Percentiles rank a stretch among this genome's conserved stretches.
phyloP scores from a whole-genome alignment of 495 filamentous ascomycete species.

The Neurospora sp. region DNA sequence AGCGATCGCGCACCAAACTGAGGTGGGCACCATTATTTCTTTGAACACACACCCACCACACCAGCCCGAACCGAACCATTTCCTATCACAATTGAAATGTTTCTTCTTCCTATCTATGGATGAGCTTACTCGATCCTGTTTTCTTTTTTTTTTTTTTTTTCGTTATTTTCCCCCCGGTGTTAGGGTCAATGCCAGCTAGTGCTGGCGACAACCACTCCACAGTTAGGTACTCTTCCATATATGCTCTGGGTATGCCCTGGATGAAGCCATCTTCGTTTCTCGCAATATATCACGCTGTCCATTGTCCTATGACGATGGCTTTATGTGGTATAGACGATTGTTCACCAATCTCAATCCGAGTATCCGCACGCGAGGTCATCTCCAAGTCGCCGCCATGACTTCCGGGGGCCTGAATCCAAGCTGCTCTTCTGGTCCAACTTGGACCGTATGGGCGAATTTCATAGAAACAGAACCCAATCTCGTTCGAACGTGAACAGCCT shows the following conservation, averaged over 20 bases:
- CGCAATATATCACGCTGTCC: not conserved
- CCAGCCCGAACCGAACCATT: no score
- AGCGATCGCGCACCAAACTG: not conserved
- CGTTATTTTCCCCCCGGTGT: no score
- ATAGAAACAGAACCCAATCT: not conserved
- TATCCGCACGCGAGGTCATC: not conserved
- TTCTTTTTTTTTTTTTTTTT: no score
- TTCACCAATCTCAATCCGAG: not conserved
- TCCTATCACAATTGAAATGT: no score
- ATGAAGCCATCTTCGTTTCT: not conserved
- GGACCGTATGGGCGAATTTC: not conserved
- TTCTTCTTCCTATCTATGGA: no score
- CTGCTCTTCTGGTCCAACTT: not conserved
- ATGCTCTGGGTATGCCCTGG: not conserved
- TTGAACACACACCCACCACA: not conserved
- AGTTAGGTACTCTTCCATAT: no score
- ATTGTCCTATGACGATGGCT: fast-evolving
- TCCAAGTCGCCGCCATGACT: not conserved
- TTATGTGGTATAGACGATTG: not conserved
- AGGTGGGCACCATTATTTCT: not conserved
- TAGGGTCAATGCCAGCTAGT: no score
- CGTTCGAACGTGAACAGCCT: not conserved
- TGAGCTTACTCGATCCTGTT: no score
- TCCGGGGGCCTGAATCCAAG: no score
- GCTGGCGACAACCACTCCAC: no score